Evolutionary conservation across 2,329 filamentous ascomycete species (phyloP).

Genomic region (Monilinia aucupariae): DNA sequence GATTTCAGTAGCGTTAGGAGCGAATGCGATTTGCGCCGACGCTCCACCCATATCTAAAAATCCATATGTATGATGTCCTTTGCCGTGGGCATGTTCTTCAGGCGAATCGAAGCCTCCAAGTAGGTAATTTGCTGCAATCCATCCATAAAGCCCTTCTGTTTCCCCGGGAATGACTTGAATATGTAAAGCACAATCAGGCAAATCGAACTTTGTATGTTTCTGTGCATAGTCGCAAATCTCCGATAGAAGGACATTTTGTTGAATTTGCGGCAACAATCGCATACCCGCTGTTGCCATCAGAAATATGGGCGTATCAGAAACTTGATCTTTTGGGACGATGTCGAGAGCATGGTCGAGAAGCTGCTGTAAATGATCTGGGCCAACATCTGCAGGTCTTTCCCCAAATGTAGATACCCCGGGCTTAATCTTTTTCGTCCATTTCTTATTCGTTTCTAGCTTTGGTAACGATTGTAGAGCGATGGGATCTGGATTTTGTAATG

Average conservation of each 20-base stretch:
- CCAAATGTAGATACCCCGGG: constrained; percentile 91
- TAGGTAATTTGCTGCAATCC: constrained; percentile 95
- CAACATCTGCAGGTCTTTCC: constrained; percentile 67
- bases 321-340: constrained; percentile 68
- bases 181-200: constrained; percentile 85
- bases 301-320: constrained; percentile 84
- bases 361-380: constrained; percentile 71
- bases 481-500: constrained; percentile 54
- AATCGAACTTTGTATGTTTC: constrained; percentile 68
- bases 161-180: constrained; percentile 94
- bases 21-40: constrained; percentile 96
- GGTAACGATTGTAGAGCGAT: constrained; percentile 66
- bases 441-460: constrained; percentile 73
- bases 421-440: constrained; percentile 89
- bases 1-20: constrained; percentile 85
- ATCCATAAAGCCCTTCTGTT: constrained; percentile 93
- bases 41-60: constrained; percentile 98
- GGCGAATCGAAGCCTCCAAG: constrained; percentile 83
- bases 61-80: constrained; percentile 88
- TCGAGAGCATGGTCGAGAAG: constrained; percentile 78
- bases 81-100: constrained; percentile 70
- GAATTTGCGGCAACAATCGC: constrained; percentile 69
- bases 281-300: constrained; percentile 94
- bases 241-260: constrained; percentile 67
- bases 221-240: constrained; percentile 80